Evolutionary conservation across 1,284 basidiomycete genomes (phyloP).

Genomic region (Vanrija humicola): DNA sequence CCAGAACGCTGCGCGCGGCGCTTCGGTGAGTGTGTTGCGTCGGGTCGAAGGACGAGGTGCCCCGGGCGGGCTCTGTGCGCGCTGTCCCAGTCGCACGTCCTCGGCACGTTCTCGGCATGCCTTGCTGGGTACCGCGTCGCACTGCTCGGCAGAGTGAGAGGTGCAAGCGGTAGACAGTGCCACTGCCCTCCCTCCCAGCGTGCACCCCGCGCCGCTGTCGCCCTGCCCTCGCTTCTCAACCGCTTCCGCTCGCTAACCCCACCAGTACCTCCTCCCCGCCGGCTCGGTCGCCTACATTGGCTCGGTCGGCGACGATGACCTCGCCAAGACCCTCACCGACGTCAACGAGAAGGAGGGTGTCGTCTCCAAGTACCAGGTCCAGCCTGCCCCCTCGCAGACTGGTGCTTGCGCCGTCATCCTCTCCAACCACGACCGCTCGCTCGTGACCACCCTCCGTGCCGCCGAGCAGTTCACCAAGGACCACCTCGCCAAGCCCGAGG

Average conservation of each 20-base stretch:
- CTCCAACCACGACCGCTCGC: slow-evolving; percentile 87
- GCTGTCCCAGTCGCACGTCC: too few relatives aligned
- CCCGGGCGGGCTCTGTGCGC: too few relatives aligned
- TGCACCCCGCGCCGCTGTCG: too few relatives aligned
- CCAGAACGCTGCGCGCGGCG: slow-evolving; percentile 93
- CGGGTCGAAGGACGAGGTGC: neutral
- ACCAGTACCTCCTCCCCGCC: slow-evolving; percentile 81
- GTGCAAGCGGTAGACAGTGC: too few relatives aligned
- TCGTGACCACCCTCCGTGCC: slow-evolving; percentile 83
- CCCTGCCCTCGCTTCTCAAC: neutral
- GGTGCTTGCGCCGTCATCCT: slow-evolving; percentile 96
- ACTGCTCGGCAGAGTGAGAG: too few relatives aligned
- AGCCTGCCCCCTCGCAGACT: slow-evolving; percentile 72
- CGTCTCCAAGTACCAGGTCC: slow-evolving; percentile 82
- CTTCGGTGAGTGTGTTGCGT: slow-evolving; percentile 66
- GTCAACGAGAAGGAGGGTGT: slow-evolving; percentile 94
- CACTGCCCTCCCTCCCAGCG: too few relatives aligned
- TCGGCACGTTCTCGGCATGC: too few relatives aligned
- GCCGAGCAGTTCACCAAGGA: slow-evolving; percentile 83
- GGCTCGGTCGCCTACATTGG: slow-evolving; percentile 92
- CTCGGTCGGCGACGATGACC: slow-evolving; percentile 86
- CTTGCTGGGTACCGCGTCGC: too few relatives aligned
- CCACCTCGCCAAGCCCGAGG: slow-evolving; percentile 72
- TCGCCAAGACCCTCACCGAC: slow-evolving; percentile 82
- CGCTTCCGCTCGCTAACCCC: neutral